Conservation (phyloP, 176 grass and related monocot genomes). For the Musa troglodytarum region DNA sequence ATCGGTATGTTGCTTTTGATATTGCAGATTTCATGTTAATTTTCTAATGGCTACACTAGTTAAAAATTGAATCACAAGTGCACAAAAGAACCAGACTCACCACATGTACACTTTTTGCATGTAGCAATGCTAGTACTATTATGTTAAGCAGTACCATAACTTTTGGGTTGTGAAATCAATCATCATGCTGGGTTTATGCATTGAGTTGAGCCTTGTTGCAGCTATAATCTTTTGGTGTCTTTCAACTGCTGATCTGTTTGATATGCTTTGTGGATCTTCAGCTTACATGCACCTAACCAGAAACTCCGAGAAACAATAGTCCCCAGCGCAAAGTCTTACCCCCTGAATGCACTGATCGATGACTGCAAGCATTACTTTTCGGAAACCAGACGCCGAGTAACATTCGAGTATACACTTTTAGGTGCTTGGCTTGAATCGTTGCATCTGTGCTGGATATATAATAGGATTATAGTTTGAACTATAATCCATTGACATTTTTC, state of each 20-base stretch:
- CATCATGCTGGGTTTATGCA: background rate
- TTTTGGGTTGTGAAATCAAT: background rate
- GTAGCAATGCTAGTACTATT: background rate
- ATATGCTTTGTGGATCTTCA: constrained; percentile 9
- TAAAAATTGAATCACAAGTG: background rate
- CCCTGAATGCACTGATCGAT: constrained; percentile 65
- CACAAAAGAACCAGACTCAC: too few species aligned
- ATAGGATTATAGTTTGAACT: background rate
- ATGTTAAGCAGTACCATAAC: background rate
- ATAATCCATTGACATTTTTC: background rate
- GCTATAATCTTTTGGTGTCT: background rate
- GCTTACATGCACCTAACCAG: constrained; percentile 86
- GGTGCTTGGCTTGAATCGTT: constrained; percentile 26
- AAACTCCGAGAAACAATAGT: constrained; percentile 73
- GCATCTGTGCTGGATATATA: background rate
- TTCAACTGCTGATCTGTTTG: background rate
- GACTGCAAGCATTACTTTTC: constrained; percentile 82
- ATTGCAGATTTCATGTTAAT: background rate
- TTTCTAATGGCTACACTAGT: background rate
- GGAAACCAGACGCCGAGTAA: constrained; percentile 68
- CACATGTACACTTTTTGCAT: background rate
- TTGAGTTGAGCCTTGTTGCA: background rate
- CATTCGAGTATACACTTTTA: constrained; percentile 93
- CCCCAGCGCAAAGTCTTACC: constrained; percentile 87
- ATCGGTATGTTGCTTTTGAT: background rate